Percentiles rank a stretch among this genome's conserved stretches.
These are phyloP conservation scores for Metschnikowia lunata DNA, from an alignment of 805 yeast genomes.

Conservation along the genomic window DNA sequence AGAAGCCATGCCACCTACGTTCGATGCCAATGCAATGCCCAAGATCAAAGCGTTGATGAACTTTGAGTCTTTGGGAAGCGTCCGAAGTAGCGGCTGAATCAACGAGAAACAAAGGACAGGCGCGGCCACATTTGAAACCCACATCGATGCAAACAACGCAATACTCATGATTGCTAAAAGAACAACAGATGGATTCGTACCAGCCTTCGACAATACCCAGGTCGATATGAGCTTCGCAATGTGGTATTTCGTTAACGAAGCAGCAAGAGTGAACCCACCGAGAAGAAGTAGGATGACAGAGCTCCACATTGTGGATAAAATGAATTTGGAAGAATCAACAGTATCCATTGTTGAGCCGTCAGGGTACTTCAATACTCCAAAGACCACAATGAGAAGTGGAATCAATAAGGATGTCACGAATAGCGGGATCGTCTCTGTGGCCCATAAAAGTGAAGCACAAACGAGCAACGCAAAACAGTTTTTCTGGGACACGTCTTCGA, in stretches of 20 bases:
- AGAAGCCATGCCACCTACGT: slow-evolving; percentile 52
- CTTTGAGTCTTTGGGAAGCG: slow-evolving; percentile 38
- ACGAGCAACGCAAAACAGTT: slow-evolving; percentile 69
- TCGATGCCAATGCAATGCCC: slow-evolving; percentile 49
- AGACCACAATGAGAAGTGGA: slow-evolving; percentile 44
- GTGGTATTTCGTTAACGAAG: slow-evolving; percentile 50
- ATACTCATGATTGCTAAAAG: slow-evolving; percentile 48
- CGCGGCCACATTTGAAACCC: slow-evolving; percentile 56
- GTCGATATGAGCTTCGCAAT: slow-evolving; percentile 49
- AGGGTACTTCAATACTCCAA: slow-evolving; percentile 46
- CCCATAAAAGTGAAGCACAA: slow-evolving; percentile 50
- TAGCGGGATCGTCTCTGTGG: slow-evolving; percentile 48
- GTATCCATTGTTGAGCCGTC: slow-evolving; percentile 45
- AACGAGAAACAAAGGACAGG: slow-evolving; percentile 52
- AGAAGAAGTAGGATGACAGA: slow-evolving; percentile 48
- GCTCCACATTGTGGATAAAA: slow-evolving; percentile 49
- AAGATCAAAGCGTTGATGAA: slow-evolving; percentile 40
- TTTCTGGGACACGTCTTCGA: slow-evolving; percentile 59
- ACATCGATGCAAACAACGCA: slow-evolving; percentile 50
- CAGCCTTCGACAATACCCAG: slow-evolving; percentile 46
- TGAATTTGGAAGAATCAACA: slow-evolving; percentile 39
- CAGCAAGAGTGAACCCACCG: slow-evolving; percentile 54
- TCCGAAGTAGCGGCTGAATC: slow-evolving; percentile 42
- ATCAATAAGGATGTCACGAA: slow-evolving; percentile 47
- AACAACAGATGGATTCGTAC: slow-evolving; percentile 47